phyloP scores from a whole-genome alignment of 306 rosid species.

The Hippophae tibetana region DNA sequence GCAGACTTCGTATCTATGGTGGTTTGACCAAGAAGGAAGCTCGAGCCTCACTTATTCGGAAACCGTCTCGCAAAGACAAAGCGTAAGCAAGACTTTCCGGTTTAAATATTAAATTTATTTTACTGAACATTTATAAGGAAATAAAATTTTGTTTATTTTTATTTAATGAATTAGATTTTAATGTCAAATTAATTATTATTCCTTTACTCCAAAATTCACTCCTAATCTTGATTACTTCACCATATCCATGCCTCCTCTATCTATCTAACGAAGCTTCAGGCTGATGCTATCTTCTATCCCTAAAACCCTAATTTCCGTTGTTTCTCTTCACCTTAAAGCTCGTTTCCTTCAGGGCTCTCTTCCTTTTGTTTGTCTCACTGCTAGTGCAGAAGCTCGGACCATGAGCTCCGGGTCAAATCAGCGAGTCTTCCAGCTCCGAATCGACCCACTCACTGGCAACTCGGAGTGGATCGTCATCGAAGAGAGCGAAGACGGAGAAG shows the following conservation, averaged over 20 bases:
- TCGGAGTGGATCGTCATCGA: conserved; percentile 90
- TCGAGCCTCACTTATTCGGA: too few species aligned
- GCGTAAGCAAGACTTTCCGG: too few species aligned
- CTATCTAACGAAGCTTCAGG: neutral
- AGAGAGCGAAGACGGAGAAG: conserved; percentile 31
- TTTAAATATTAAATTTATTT: too few species aligned
- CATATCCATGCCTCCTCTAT: neutral
- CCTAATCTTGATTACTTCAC: too few species aligned
- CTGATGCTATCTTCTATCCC: conserved; percentile 23
- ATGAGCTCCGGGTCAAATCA: conserved; percentile 50
- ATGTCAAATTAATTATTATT: too few species aligned
- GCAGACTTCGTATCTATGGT: neutral
- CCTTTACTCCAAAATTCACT: too few species aligned
- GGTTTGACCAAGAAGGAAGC: too few species aligned
- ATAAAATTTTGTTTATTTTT: too few species aligned
- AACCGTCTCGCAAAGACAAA: too few species aligned
- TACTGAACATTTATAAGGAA: too few species aligned
- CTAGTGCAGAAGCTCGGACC: conserved; percentile 22
- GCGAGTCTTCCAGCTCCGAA: conserved; percentile 66
- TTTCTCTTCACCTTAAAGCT: conserved; percentile 10
- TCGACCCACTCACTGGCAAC: conserved; percentile 73
- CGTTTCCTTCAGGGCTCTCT: conserved; percentile 1
- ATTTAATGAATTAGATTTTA: too few species aligned
- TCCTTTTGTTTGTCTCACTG: conserved; percentile 4
- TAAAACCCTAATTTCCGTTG: conserved; percentile 29